Evolutionary conservation across 345 rosid genomes (phyloP).

Genomic region (Noccaea caerulescens): DNA sequence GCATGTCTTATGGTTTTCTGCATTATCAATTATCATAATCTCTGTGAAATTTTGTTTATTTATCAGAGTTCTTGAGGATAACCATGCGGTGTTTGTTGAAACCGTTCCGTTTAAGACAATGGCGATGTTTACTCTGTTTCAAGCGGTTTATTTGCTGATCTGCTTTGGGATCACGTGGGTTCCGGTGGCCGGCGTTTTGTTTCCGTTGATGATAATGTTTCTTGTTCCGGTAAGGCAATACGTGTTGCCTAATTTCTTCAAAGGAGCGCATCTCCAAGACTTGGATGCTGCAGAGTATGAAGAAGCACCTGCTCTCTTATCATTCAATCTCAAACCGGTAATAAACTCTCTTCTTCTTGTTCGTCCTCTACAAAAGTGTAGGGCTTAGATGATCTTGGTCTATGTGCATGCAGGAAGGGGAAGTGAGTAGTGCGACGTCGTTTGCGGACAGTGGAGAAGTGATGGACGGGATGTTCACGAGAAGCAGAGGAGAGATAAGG

Average conservation of each 20-base stretch:
- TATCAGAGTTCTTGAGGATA: slow-evolving; percentile 74
- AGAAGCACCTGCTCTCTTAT: slow-evolving; percentile 73
- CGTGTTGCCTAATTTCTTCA: slow-evolving; percentile 79
- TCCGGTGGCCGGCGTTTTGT: slow-evolving; percentile 89
- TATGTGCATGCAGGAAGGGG: slow-evolving; percentile 56
- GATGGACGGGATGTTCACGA: slow-evolving; percentile 75
- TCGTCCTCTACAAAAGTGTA: slow-evolving; percentile 6
- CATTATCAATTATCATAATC: neutral
- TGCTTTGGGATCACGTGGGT: slow-evolving; percentile 97
- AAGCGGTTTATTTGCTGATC: slow-evolving; percentile 68
- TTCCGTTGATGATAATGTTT: slow-evolving; percentile 90
- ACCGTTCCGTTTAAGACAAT: slow-evolving; percentile 87
- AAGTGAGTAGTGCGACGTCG: slow-evolving; percentile 66
- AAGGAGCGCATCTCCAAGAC: slow-evolving; percentile 89
- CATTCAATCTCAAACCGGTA: slow-evolving; percentile 72
- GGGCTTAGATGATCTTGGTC: neutral
- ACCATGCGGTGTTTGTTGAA: slow-evolving; percentile 82
- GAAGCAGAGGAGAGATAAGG: slow-evolving; percentile 89
- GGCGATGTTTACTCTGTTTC: slow-evolving; percentile 76
- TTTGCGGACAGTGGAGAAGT: slow-evolving; percentile 75
- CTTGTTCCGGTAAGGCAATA: slow-evolving; percentile 90
- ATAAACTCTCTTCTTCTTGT: slow-evolving; percentile 19
- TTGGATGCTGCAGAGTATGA: slow-evolving; percentile 94
- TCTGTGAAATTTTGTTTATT: slow-evolving; percentile 6
- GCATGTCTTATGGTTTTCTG: neutral